phyloP scores from a whole-genome alignment of 345 rosid genomes.

The Eucalyptus microcorys region DNA sequence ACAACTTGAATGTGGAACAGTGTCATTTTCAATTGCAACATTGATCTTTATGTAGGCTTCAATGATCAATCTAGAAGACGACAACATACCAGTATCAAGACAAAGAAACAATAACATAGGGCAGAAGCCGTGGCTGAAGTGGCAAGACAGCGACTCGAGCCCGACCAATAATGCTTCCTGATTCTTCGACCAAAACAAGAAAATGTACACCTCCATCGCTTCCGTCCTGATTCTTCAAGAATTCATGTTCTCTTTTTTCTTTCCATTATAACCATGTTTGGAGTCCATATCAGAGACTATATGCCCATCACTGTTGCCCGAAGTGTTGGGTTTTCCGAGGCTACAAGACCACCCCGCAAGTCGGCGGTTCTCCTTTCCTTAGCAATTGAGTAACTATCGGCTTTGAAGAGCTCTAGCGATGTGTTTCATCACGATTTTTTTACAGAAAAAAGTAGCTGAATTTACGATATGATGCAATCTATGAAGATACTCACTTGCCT shows the following conservation, averaged over 20 bases:
- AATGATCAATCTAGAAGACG: background rate
- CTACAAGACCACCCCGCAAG: background rate
- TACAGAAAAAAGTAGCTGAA: background rate
- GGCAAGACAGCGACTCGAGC: background rate
- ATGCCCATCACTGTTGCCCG: background rate
- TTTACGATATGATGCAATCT: background rate
- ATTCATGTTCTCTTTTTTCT: background rate
- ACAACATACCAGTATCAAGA: background rate
- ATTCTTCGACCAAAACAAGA: background rate
- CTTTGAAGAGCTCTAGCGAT: accelerated
- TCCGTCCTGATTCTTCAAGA: background rate
- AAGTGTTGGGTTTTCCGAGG: background rate
- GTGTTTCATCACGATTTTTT: background rate
- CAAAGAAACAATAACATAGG: background rate
- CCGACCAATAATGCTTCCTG: background rate
- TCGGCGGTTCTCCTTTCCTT: background rate
- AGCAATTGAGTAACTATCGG: background rate
- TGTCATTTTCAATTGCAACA: background rate
- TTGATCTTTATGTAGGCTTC: background rate
- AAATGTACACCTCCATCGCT: background rate
- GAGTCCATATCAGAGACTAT: background rate
- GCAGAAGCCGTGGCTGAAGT: background rate
- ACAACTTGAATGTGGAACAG: background rate
- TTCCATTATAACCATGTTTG: background rate
- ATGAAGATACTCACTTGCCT: background rate